Conservation (phyloP, 2,329 filamentous ascomycete species). For the Colletotrichum sp. region DNA sequence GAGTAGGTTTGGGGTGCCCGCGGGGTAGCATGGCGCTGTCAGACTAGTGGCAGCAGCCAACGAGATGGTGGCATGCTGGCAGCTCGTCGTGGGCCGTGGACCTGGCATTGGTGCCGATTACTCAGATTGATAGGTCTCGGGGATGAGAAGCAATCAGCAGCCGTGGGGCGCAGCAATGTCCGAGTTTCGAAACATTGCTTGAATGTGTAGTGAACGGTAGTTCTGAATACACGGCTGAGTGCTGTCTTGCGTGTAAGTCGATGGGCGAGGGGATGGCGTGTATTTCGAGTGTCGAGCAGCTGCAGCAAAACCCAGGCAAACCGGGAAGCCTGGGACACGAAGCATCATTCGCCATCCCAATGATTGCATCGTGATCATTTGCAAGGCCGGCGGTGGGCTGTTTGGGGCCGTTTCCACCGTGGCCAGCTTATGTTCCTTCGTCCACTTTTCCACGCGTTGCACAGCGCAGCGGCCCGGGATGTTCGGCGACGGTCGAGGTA, state of each 20-base stretch:
- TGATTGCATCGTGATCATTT: not conserved
- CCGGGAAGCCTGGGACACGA: not conserved
- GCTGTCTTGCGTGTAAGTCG: not conserved
- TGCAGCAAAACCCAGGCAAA: not conserved
- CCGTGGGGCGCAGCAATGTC: not conserved
- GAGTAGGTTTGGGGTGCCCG: not conserved
- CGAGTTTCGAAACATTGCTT: not conserved
- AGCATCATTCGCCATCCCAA: not conserved
- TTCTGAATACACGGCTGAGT: not conserved
- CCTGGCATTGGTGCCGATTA: not conserved
- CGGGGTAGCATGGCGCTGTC: not conserved
- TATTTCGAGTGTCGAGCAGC: not conserved
- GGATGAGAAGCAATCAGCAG: not conserved
- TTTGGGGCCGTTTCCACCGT: not conserved
- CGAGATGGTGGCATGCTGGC: not conserved
- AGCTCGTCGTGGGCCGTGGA: not conserved
- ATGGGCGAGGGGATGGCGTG: not conserved
- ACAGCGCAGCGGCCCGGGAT: not conserved
- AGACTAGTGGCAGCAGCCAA: not conserved
- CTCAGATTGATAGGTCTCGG: not conserved
- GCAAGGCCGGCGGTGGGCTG: not conserved
- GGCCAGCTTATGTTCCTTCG: not conserved
- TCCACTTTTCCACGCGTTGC: constrained; percentile 2
- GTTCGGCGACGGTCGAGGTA: not conserved
- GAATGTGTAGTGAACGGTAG: not conserved